Evolutionary conservation across 441 rosid species (phyloP).

Genomic region (Populus hybrid): DNA sequence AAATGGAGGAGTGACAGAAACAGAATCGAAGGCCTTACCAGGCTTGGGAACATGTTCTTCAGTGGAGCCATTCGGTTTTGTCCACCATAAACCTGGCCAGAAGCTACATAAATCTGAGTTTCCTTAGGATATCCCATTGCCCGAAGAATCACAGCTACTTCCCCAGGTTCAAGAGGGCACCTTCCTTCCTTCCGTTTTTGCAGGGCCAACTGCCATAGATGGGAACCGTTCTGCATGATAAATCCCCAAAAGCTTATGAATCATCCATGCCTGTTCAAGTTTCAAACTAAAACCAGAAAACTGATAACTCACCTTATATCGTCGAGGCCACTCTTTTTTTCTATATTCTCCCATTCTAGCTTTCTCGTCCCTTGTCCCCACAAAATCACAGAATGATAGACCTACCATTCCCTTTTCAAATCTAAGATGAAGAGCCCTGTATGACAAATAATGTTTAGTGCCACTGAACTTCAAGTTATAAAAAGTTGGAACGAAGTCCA

Average conservation of each 20-base stretch:
- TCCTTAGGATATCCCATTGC: constrained; percentile 99
- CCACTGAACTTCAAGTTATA: constrained; percentile 2
- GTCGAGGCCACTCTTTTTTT: constrained; percentile 97
- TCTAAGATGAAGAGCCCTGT: constrained; percentile 99
- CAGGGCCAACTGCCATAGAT: constrained; percentile 91
- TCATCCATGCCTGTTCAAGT: constrained; percentile 2
- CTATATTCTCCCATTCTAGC: constrained; percentile 90
- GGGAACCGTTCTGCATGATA: constrained; percentile 83
- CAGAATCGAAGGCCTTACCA: constrained; percentile 44
- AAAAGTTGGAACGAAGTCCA: constrained; percentile 10
- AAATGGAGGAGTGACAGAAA: background rate
- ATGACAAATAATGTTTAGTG: constrained; percentile 20
- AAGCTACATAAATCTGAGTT: constrained; percentile 98
- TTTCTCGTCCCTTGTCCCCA: constrained; percentile 98
- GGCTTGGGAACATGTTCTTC: constrained; percentile 94
- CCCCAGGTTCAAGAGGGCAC: constrained; percentile 99
- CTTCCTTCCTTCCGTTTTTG: constrained; percentile 98
- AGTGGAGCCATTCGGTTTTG: constrained; percentile 99
- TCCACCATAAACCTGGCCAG: constrained; percentile 98
- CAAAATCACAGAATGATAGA: constrained; percentile 91
- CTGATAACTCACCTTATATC: constrained; percentile 64
- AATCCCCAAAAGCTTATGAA: constrained; percentile 18
- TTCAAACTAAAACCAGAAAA: constrained; percentile 13
- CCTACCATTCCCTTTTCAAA: constrained; percentile 99
- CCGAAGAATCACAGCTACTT: constrained; percentile 94